phyloP scores from a whole-genome alignment of 352 stramenopile genomes.

The Phytophthora sp. region DNA sequence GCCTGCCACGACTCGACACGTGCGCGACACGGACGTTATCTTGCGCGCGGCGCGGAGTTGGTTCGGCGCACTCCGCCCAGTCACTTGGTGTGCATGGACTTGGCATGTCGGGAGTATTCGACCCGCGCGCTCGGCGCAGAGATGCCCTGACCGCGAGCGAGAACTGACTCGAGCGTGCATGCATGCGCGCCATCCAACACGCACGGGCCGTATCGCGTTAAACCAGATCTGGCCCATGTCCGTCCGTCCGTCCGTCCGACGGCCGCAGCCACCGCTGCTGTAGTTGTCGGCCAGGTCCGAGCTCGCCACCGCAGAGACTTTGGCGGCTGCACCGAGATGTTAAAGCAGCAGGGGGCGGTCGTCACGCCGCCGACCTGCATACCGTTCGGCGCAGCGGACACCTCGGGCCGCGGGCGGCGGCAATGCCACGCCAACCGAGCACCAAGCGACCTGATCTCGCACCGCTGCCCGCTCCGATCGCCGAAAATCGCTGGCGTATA shows the following conservation, averaged over 20 bases:
- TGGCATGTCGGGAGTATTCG: slow-evolving; percentile 29
- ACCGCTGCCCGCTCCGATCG: slow-evolving; percentile 14
- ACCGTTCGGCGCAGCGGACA: background rate
- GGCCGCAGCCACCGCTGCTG: background rate
- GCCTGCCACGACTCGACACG: background rate
- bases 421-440: too few relatives aligned
- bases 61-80: slow-evolving; percentile 8
- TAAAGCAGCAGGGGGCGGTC: too few relatives aligned
- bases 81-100: slow-evolving; percentile 25
- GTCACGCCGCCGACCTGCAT: background rate
- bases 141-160: background rate
- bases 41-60: background rate
- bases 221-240: slow-evolving; percentile 3
- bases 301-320: too few relatives aligned
- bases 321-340: background rate
- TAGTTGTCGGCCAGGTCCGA: too few relatives aligned
- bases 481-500: slow-evolving; percentile 16
- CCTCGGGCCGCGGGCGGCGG: background rate
- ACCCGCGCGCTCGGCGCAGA: background rate
- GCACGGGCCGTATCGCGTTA: slow-evolving; percentile 4
- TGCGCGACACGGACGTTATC: background rate
- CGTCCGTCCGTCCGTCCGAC: background rate
- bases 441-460: slow-evolving; percentile 8
- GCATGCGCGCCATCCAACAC: slow-evolving; percentile 16
- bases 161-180: slow-evolving; percentile 22